phyloP scores from a whole-genome alignment of 768 basidiomycete species.

The Pisolithus marmoratus region DNA sequence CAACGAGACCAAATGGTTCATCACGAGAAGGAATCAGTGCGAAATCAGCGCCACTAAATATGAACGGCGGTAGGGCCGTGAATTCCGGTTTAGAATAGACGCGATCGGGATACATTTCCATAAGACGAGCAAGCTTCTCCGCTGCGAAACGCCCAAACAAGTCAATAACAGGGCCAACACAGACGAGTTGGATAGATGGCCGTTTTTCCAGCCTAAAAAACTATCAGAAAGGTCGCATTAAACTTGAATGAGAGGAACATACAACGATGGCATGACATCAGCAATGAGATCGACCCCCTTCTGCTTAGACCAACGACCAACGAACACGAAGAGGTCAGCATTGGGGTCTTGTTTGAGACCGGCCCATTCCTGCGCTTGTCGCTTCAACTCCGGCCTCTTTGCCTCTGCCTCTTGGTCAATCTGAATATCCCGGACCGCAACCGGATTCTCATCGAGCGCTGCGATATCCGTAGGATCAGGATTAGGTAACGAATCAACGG shows the following conservation, averaged over 20 bases:
- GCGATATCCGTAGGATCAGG: conserved; percentile 95
- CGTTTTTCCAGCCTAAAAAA: conserved; percentile 71
- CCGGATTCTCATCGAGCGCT: conserved; percentile 76
- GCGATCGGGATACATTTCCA: conserved; percentile 93
- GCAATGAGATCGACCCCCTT: conserved; percentile 98
- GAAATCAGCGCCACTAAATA: conserved; percentile 94
- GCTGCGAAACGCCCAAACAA: conserved; percentile 93
- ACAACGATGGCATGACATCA: conserved; percentile 89
- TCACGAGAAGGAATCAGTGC: conserved; percentile 94
- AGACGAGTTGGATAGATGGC: conserved; percentile 78
- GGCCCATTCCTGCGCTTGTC: conserved; percentile 95
- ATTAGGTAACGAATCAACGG: conserved; percentile 92
- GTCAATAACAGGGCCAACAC: conserved; percentile 93
- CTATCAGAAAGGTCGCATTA: not conserved
- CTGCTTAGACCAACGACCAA: conserved; percentile 97
- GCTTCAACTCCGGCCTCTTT: conserved; percentile 85
- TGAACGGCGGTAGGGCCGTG: conserved; percentile 85
- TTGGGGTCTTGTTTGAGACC: conserved; percentile 86
- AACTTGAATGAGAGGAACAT: conserved; percentile 25
- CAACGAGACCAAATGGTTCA: conserved; percentile 93
- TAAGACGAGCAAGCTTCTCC: conserved; percentile 85
- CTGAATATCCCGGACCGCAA: conserved; percentile 64
- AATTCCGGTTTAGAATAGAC: conserved; percentile 97
- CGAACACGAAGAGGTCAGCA: conserved; percentile 90
- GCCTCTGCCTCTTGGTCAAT: conserved; percentile 80